phyloP scores from a whole-genome alignment of 2,329 filamentous ascomycete genomes.

The Epichloe bromicola region DNA sequence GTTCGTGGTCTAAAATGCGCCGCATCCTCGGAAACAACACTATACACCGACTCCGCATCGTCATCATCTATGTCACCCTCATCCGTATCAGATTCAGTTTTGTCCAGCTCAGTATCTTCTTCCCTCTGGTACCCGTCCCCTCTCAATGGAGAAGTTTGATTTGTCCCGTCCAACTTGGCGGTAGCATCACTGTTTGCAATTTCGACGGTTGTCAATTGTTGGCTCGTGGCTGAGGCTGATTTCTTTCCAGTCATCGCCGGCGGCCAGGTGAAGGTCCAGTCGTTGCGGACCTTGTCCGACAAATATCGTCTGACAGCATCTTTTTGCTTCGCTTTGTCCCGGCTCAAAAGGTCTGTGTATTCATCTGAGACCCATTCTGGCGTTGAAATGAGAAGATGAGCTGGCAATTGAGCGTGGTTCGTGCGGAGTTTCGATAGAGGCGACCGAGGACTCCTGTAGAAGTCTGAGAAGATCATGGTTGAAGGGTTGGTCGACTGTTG shows the following conservation, averaged over 20 bases:
- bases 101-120: slow-evolving; percentile 28
- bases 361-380: slow-evolving; percentile 33
- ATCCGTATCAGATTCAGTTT: slow-evolving; percentile 6
- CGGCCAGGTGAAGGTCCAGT: slow-evolving; percentile 50
- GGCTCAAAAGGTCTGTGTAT: slow-evolving; percentile 47
- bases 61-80: slow-evolving; percentile 23
- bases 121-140: slow-evolving; percentile 25
- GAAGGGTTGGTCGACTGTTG: not conserved
- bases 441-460: slow-evolving; percentile 43
- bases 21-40: slow-evolving; percentile 42
- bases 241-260: slow-evolving; percentile 9
- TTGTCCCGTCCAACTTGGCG: not conserved
- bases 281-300: slow-evolving; percentile 38
- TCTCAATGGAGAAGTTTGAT: slow-evolving; percentile 20
- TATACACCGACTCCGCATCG: slow-evolving; percentile 40
- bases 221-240: not conserved
- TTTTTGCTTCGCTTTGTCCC: slow-evolving; percentile 49
- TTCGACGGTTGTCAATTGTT: not conserved
- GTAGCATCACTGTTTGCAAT: not conserved
- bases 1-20: slow-evolving; percentile 35
- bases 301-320: slow-evolving; percentile 47
- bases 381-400: slow-evolving; percentile 15
- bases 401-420: slow-evolving; percentile 17
- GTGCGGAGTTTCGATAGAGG: slow-evolving; percentile 39
- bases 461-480: slow-evolving; percentile 44